These are phyloP conservation scores for Rossbeevera mucosa DNA, from an alignment of 768 basidiomycete genomes.

Conservation along the genomic window DNA sequence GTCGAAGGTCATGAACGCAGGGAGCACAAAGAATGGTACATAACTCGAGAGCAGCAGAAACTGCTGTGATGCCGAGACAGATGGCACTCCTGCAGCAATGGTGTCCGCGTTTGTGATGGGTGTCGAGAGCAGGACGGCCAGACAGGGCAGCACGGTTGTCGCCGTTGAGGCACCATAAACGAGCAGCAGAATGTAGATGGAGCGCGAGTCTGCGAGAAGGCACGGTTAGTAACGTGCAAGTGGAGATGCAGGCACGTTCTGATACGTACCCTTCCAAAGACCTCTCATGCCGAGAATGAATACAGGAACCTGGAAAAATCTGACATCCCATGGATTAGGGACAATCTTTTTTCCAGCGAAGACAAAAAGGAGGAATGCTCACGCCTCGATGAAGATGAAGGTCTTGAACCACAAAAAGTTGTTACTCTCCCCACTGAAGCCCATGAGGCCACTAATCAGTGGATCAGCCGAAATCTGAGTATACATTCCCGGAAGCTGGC, in stretches of 20 bases:
- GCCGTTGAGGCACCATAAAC: conserved; percentile 74
- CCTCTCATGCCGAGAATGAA: conserved; percentile 66
- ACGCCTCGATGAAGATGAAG: conserved; percentile 63
- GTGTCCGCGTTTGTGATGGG: conserved; percentile 38
- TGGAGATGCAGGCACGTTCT: not conserved
- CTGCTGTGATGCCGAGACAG: conserved; percentile 50
- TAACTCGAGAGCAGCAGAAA: conserved; percentile 62
- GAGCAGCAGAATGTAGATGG: conserved; percentile 59
- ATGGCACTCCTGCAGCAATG: conserved; percentile 27
- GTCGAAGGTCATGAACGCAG: conserved; percentile 68
- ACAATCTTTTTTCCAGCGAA: not conserved
- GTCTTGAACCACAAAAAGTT: conserved; percentile 59
- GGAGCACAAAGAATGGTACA: conserved; percentile 70
- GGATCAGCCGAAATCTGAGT: conserved; percentile 62
- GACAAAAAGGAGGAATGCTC: conserved; percentile 18
- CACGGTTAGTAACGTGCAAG: not conserved
- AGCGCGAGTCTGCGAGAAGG: conserved; percentile 38
- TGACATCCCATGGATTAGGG: not conserved
- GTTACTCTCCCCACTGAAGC: conserved; percentile 32
- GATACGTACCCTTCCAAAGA: conserved; percentile 47
- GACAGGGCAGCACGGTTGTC: conserved; percentile 73
- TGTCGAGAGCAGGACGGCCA: conserved; percentile 54
- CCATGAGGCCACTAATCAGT: conserved; percentile 50
- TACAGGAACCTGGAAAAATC: conserved; percentile 70
- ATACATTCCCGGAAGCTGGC: conserved; percentile 46